phyloP scores from a whole-genome alignment of 2,329 filamentous ascomycete species.

The Ophiosphaerella narmari region DNA sequence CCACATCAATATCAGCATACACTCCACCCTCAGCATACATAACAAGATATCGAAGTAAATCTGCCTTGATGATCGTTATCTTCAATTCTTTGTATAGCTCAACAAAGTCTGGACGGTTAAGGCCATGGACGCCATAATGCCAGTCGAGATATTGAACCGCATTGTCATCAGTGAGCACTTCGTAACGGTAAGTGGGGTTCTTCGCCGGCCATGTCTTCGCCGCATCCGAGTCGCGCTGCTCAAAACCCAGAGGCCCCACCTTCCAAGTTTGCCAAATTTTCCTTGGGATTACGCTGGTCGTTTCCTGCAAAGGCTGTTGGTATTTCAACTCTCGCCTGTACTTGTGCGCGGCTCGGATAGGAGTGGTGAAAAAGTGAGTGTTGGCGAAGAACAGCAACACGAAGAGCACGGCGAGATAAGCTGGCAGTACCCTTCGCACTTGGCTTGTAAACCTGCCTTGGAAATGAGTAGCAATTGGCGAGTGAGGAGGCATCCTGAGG shows the following conservation, averaged over 20 bases:
- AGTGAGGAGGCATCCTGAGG: constrained; percentile 39
- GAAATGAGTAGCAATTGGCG: constrained; percentile 41
- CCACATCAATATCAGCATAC: constrained; percentile 65
- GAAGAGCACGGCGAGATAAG: constrained; percentile 36
- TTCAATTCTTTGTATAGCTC: constrained; percentile 36
- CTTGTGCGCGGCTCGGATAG: constrained; percentile 38
- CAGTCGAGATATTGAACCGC: constrained; percentile 70
- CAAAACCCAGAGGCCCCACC: constrained; percentile 68
- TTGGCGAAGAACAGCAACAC: constrained; percentile 41
- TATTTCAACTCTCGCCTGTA: constrained; percentile 43
- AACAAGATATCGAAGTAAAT: constrained; percentile 68
- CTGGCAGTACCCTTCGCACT: constrained; percentile 40
- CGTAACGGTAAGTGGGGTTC: constrained; percentile 70
- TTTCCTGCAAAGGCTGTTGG: constrained; percentile 35
- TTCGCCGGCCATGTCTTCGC: constrained; percentile 69
- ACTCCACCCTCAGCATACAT: constrained; percentile 69
- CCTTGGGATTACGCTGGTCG: constrained; percentile 55
- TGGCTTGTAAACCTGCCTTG: constrained; percentile 39
- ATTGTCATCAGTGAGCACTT: constrained; percentile 72
- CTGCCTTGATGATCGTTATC: constrained; percentile 69
- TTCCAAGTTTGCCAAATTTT: constrained; percentile 84
- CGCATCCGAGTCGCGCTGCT: constrained; percentile 63
- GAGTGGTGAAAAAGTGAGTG: constrained; percentile 38
- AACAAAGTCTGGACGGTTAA: constrained; percentile 64
- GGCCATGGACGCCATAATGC: constrained; percentile 66